Conservation (phyloP, 441 rosid species). For the Adansonia gregorii region DNA sequence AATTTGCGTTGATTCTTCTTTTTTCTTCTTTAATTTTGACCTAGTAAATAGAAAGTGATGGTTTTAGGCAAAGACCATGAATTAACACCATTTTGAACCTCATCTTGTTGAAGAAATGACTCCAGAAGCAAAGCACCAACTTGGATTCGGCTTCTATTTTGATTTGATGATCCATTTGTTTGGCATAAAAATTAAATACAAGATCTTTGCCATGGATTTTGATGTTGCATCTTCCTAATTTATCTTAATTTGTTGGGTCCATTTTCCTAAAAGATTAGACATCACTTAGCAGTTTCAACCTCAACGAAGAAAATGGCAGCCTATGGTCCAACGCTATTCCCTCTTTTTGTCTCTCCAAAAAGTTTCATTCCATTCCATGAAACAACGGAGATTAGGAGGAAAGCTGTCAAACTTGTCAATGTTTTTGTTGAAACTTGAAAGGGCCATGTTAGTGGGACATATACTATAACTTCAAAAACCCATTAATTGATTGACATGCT, state of each 20-base stretch:
- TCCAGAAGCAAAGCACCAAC: neutral
- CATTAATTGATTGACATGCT: too few species aligned
- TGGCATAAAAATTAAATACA: neutral
- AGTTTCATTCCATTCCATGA: neutral
- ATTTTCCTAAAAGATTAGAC: neutral
- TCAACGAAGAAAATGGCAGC: neutral
- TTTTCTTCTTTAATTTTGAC: neutral
- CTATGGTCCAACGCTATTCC: conserved; percentile 15
- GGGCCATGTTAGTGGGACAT: conserved; percentile 15
- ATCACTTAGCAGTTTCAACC: neutral
- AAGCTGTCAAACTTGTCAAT: neutral
- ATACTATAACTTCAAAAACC: neutral
- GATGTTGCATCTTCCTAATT: conserved; percentile 4
- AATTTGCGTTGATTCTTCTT: too few species aligned
- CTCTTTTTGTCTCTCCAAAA: neutral
- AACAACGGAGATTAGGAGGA: neutral
- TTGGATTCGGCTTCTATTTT: neutral
- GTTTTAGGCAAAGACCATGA: neutral
- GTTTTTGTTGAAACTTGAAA: neutral
- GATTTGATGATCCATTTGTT: conserved; percentile 9
- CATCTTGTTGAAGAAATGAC: neutral
- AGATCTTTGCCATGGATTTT: conserved; percentile 3
- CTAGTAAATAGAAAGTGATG: conserved; percentile 1
- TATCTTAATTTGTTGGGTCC: conserved; percentile 9
- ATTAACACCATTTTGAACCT: neutral